Base-by-base conservation (phyloP, 345 rosid species). In the Microcos paniculata region DNA sequence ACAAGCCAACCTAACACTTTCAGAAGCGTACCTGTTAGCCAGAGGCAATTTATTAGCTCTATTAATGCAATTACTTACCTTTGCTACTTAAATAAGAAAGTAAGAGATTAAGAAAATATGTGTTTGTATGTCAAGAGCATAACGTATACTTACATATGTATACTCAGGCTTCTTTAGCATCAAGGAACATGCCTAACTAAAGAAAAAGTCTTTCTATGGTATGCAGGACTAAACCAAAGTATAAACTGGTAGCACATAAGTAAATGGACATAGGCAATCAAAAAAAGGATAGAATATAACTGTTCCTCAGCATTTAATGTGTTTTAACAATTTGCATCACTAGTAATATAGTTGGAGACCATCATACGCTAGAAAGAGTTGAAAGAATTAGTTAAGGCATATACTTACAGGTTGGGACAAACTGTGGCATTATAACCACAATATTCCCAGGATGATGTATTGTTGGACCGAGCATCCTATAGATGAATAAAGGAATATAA, bases 1-100 rank as follows among this genome's bases (percentile, higher is more conserved):
- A 87, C 98, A 94, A 14, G 98, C 98, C 83, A 92, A 81, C 67
- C 78, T 74, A 64, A 94, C 79, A 81, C 98, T 92, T 83, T 92
- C 97, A 79, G 96, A 87, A 61, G 99, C 97, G 74, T 90, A 93
- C 81, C 98, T 96, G 79, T 75, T 86, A 65, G 52, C 30, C 12
- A 48, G 53, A 70, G 75, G 74, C 62, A 49, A 76, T 4, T 8
- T 40, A 57, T 66, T 33, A 76, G 19, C 16, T n/a, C 35, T 2
- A 53, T 24, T 51, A 5, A 18, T 24, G 0, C 28, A 45, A 26
- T 19, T 69, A 49, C 71, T 0, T 31, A 35, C 3, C 51, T 49
- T 69, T 1, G 45, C 43, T 15, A 45, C 56, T 67, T 26, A 45
- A 45, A 49, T 26, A 67, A 26, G 8, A 15, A 59, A 59, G 21